Base-by-base conservation (phyloP, 805 yeast genomes). In the Saccharomycopsis schoenii region DNA sequence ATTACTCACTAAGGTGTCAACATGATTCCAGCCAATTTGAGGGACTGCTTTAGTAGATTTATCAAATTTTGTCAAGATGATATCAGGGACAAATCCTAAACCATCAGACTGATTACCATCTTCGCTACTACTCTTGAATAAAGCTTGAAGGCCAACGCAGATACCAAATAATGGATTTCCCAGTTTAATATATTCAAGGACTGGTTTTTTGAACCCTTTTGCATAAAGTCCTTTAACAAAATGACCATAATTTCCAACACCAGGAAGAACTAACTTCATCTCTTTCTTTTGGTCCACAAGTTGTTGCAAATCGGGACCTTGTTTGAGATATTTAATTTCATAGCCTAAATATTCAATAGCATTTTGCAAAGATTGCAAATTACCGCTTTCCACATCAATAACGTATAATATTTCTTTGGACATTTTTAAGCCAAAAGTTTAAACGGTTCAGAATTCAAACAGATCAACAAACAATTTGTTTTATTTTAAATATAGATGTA, bases 161-260 rank as follows among this genome's bases (percentile, higher is more conserved):
- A 94, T 89, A 5, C 99, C 99, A 97, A 94, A 89, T 36, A 94
- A 74, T 15, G 96, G 89, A 67, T 83, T 83, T 1, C 97, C 97
- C n/a, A 87, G 76, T 8, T 76, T 73, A 42, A 92, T 84, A 68
- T 89, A 91, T 55, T 79, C 72, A 58, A 73, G 75, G 29, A 96
- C 74, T 0, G 96, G 96, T 42, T 76, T 80, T 14, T 78, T 83
- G 63, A 93, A 83, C 0, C 84, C 82, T 61, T 87, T 79, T 3
- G 76, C 76, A 56, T 77, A 77, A 55, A 94, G 72, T 67, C 87
- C 83, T 58, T 82, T 82, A 63, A 92, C 91, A 71, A 93, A 92
- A 71, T 94, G 98, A 55, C 97, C 99, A 72, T 83, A 96, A 71
- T 91, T 93, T 12, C 99, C 99, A 17, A 94, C 99, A 34, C 99